phyloP scores from a whole-genome alignment of 139 green algal species.

The Chlamydomonas eustigma region DNA sequence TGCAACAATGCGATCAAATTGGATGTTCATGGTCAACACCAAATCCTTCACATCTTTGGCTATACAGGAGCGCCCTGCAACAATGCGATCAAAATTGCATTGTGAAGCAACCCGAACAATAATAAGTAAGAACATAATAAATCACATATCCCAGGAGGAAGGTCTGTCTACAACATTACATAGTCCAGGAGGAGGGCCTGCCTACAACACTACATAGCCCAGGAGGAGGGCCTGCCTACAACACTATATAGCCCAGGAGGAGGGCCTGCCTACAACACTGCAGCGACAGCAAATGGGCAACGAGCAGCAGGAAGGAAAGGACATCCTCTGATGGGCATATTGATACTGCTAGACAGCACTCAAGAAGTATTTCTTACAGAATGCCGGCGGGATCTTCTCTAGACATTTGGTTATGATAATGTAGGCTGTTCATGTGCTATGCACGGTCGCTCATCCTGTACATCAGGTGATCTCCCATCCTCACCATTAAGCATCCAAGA shows the following conservation, averaged over 20 bases:
- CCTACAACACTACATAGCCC: no score
- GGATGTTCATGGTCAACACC: constrained; percentile 74
- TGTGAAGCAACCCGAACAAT: constrained; percentile 28
- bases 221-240: no score
- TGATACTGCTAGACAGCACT: neutral
- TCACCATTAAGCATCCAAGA: constrained; percentile 8
- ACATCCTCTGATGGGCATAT: neutral
- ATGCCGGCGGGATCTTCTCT: neutral
- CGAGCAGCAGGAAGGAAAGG: neutral
- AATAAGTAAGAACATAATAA: no score
- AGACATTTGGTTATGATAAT: neutral
- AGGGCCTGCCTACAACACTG: no score
- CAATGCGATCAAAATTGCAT: no score
- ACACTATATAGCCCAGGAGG: no score
- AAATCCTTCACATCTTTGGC: constrained; percentile 65
- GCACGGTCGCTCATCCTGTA: neutral
- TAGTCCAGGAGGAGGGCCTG: no score
- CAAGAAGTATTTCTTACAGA: neutral
- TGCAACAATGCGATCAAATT: no score
- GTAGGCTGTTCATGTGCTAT: neutral
- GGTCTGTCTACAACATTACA: no score
- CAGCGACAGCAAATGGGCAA: neutral
- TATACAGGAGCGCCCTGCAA: no score
- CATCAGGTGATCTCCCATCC: neutral
- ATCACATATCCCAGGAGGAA: no score